Evolutionary conservation across 192 early-diverging fungal species (phyloP).

Genomic region (Mortierella antarctica): DNA sequence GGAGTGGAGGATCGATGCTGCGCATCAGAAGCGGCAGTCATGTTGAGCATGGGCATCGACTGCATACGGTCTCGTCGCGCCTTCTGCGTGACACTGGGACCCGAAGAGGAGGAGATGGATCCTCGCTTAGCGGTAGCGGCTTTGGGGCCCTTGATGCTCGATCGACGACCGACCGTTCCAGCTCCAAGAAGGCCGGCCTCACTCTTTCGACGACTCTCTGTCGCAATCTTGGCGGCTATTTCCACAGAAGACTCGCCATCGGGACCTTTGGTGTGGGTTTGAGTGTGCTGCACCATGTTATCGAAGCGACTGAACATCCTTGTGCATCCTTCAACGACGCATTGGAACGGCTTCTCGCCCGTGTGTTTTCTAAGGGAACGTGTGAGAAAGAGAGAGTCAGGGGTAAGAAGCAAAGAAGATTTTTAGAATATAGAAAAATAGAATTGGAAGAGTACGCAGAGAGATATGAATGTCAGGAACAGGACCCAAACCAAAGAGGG

Average conservation of each 20-base stretch:
- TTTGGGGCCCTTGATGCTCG: constrained; percentile 8
- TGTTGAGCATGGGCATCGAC: constrained; percentile 28
- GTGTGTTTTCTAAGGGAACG: constrained; percentile 61
- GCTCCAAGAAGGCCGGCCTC: constrained; percentile 31
- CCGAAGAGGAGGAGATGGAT: constrained; percentile 18
- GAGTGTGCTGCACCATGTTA: constrained; percentile 87
- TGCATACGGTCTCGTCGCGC: constrained; percentile 16
- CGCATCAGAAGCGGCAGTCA: neutral
- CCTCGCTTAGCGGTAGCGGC: constrained; percentile 10
- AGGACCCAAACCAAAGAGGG: too few species aligned
- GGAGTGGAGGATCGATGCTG: constrained; percentile 19
- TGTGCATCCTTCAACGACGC: constrained; percentile 71
- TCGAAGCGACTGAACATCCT: constrained; percentile 80
- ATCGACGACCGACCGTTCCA: constrained; percentile 1
- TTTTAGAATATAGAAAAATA: neutral
- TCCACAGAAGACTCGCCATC: constrained; percentile 20
- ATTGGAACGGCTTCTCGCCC: constrained; percentile 69
- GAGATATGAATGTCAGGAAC: too few species aligned
- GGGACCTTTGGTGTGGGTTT: constrained; percentile 66
- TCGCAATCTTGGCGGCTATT: constrained; percentile 38
- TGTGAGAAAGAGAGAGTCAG: neutral
- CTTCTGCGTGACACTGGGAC: constrained; percentile 3
- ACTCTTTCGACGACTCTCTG: constrained; percentile 47
- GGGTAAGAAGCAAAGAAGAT: neutral
- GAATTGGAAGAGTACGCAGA: too few species aligned